Conservation (phyloP, 73 alveolate species). For the Stentor coeruleus region DNA sequence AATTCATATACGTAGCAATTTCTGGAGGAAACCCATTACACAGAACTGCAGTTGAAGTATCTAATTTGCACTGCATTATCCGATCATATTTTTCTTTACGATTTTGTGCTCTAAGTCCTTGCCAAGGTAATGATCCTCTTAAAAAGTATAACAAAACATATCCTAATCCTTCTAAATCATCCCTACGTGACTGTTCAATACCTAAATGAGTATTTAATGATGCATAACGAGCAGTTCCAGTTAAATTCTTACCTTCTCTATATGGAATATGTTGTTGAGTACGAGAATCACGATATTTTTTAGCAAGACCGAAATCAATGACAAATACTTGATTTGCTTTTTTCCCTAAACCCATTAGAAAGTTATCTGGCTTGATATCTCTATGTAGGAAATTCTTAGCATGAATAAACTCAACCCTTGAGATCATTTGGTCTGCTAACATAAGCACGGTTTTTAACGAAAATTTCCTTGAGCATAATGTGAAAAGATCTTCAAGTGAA, state of each 20-base stretch:
- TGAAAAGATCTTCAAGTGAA: conserved; percentile 76
- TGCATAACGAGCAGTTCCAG: conserved; percentile 70
- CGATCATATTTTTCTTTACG: conserved; percentile 73
- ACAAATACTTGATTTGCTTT: conserved; percentile 61
- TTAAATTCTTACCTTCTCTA: conserved; percentile 41
- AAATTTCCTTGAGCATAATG: conserved; percentile 65
- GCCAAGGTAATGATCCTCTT: conserved; percentile 77
- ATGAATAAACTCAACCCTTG: conserved; percentile 80
- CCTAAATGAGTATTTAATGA: conserved; percentile 64
- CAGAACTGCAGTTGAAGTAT: conserved; percentile 70
- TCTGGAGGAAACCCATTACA: conserved; percentile 79
- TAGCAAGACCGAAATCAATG: conserved; percentile 94
- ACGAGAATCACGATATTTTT: conserved; percentile 61
- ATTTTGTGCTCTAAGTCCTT: conserved; percentile 75
- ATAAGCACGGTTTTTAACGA: conserved; percentile 77
- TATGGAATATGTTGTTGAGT: conserved; percentile 51
- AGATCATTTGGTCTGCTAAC: conserved; percentile 83
- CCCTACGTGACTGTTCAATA: conserved; percentile 68
- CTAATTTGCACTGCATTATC: conserved; percentile 60
- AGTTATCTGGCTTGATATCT: conserved; percentile 91
- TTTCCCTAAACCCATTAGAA: conserved; percentile 66
- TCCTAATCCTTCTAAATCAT: conserved; percentile 71
- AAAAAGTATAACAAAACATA: conserved; percentile 49
- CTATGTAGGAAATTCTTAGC: conserved; percentile 90
- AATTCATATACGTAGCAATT: conserved; percentile 72